Evolutionary conservation across 139 green algal genomes (phyloP).

Genomic region (Chlamydomonas incerta): DNA sequence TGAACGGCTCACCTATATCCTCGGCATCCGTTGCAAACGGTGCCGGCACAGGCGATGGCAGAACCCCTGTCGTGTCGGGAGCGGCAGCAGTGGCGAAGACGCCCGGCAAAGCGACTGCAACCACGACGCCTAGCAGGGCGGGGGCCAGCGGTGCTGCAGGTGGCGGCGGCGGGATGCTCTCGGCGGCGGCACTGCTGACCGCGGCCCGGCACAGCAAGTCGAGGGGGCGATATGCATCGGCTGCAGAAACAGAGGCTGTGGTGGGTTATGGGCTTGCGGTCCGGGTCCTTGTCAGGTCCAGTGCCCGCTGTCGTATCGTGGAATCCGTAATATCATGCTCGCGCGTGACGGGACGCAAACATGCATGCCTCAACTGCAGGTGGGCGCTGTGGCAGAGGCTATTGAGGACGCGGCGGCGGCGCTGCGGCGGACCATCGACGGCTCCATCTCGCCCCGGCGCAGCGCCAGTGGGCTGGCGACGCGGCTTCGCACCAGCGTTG

Average conservation of each 20-base stretch:
- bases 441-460: not conserved
- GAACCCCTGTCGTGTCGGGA: no score
- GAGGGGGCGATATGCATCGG: not conserved
- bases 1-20: not conserved
- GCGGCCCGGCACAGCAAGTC: conserved; percentile 11
- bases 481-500: no score
- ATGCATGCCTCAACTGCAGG: not conserved
- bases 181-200: conserved; percentile 8
- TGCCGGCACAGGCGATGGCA: not conserved
- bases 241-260: no score
- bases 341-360: no score
- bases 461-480: not conserved
- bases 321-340: no score
- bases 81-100: not conserved
- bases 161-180: not conserved
- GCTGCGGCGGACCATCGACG: not conserved
- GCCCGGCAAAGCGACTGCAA: not conserved
- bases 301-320: no score
- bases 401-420: not conserved
- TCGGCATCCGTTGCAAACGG: not conserved
- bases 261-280: no score
- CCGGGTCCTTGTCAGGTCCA: no score
- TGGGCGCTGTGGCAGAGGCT: conserved; percentile 12
- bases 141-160: not conserved
- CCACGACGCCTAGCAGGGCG: not conserved